phyloP scores from a whole-genome alignment of 78 protist species.

The Protostelium mycophagum region DNA sequence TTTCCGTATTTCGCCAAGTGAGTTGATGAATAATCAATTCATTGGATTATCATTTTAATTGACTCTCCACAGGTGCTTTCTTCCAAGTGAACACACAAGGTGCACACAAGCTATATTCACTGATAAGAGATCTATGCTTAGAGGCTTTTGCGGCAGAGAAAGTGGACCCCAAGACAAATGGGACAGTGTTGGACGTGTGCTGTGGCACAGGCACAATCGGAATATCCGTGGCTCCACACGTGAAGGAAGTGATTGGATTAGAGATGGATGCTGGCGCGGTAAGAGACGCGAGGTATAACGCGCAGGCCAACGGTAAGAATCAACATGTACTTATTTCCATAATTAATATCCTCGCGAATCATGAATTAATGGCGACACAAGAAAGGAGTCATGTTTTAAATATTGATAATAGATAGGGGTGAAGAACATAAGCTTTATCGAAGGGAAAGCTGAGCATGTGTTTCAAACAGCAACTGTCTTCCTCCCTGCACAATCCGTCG shows the following conservation, averaged over 20 bases:
- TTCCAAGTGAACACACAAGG: constrained; percentile 81
- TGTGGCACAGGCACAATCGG: constrained; percentile 96
- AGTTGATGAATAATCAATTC: neutral
- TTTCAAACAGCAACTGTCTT: neutral
- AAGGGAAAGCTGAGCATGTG: neutral
- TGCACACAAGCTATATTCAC: constrained; percentile 27
- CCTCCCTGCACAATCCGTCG: neutral
- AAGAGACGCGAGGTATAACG: constrained; percentile 77
- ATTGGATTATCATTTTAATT: constrained; percentile 24
- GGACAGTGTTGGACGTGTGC: constrained; percentile 81
- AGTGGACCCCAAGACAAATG: neutral
- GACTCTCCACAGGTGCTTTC: constrained; percentile 67
- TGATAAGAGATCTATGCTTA: constrained; percentile 37
- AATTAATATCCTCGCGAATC: neutral
- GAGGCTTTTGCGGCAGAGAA: neutral
- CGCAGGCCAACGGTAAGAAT: constrained; percentile 46
- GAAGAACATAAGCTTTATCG: neutral
- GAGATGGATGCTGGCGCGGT: constrained; percentile 74
- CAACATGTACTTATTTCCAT: neutral
- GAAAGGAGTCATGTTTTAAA: too few species aligned
- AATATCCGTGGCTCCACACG: constrained; percentile 42
- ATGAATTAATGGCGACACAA: neutral
- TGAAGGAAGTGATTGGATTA: constrained; percentile 71
- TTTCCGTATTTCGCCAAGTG: constrained; percentile 32
- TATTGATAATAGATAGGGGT: too few species aligned